Percentiles rank a stretch among this genome's conserved stretches.
phyloP scores from a whole-genome alignment of 495 filamentous ascomycete species.

The Penicillium psychrofluorescens region DNA sequence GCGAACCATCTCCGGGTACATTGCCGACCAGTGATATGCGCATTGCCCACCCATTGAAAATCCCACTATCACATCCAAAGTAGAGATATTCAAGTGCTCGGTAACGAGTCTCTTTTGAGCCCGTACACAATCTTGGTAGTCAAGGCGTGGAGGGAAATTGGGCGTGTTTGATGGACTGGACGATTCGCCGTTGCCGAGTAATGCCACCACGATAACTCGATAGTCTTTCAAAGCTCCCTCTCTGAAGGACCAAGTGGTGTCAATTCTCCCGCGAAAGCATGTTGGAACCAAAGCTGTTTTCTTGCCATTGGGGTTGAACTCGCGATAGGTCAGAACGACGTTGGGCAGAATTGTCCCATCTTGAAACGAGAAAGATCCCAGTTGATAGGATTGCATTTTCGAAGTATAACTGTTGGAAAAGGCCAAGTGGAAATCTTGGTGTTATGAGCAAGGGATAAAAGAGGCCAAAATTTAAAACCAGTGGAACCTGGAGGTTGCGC shows the following conservation, averaged over 20 bases:
- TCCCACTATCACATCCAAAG: slow-evolving; percentile 48
- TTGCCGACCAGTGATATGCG: slow-evolving; percentile 55
- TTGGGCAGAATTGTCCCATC: slow-evolving; percentile 16
- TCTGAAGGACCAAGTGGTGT: slow-evolving; percentile 35
- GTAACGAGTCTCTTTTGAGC: slow-evolving; percentile 54
- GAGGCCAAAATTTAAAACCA: not conserved
- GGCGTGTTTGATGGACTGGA: slow-evolving; percentile 54
- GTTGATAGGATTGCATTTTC: slow-evolving; percentile 22
- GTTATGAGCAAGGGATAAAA: not conserved
- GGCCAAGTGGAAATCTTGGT: not conserved
- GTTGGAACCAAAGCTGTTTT: slow-evolving; percentile 39
- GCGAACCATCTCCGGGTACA: slow-evolving; percentile 53
- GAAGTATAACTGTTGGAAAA: slow-evolving; percentile 2
- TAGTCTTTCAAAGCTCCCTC: slow-evolving; percentile 41
- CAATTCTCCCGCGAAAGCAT: slow-evolving; percentile 40
- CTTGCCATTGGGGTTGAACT: slow-evolving; percentile 26
- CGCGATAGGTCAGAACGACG: slow-evolving; percentile 36
- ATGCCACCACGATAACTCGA: slow-evolving; percentile 54
- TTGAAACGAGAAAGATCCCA: slow-evolving; percentile 33
- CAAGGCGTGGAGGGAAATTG: slow-evolving; percentile 46
- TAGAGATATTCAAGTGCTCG: slow-evolving; percentile 42
- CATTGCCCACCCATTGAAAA: slow-evolving; percentile 63
- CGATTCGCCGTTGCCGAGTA: slow-evolving; percentile 62
- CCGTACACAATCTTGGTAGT: slow-evolving; percentile 52
- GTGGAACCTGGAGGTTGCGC: not conserved